These are phyloP conservation scores for Musa beccarii DNA, from an alignment of 176 grass and related monocot genomes.

Conservation along the genomic window DNA sequence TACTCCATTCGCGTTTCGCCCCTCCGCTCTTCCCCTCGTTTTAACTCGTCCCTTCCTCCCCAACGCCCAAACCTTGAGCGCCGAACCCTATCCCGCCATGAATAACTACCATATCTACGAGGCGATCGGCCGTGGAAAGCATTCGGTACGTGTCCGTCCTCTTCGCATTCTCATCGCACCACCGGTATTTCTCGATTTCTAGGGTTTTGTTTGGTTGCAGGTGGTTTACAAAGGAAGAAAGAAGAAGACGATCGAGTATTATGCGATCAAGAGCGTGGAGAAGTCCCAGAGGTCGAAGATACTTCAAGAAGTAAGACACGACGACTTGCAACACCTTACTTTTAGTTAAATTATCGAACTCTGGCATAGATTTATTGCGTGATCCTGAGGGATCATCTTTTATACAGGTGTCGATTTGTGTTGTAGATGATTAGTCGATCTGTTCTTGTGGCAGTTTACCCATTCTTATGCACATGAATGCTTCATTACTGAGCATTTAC, in stretches of 20 bases:
- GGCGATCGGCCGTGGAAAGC: conserved; percentile 90
- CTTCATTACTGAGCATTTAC: neutral
- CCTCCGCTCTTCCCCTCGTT: too few species aligned
- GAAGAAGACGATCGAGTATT: conserved; percentile 98
- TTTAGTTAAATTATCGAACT: neutral
- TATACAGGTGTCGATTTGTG: neutral
- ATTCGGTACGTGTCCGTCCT: conserved; percentile 48
- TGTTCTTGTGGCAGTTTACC: neutral
- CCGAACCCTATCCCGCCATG: conserved; percentile 28
- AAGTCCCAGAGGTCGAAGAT: conserved; percentile 93
- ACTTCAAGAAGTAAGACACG: conserved; percentile 69
- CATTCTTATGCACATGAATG: neutral
- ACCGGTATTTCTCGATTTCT: neutral
- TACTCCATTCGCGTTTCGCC: too few species aligned
- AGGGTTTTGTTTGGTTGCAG: conserved; percentile 19
- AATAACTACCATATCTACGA: conserved; percentile 98
- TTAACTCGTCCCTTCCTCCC: too few species aligned
- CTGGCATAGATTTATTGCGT: too few species aligned
- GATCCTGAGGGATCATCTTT: neutral
- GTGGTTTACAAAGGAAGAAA: conserved; percentile 92
- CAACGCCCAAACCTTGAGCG: neutral
- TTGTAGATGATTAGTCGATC: neutral
- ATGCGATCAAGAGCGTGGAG: conserved; percentile 95
- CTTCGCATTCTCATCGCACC: neutral
- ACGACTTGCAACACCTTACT: neutral